These are phyloP conservation scores for Rostrohypoxylon terebratum DNA, from an alignment of 495 filamentous ascomycete genomes.

Conservation along the genomic window DNA sequence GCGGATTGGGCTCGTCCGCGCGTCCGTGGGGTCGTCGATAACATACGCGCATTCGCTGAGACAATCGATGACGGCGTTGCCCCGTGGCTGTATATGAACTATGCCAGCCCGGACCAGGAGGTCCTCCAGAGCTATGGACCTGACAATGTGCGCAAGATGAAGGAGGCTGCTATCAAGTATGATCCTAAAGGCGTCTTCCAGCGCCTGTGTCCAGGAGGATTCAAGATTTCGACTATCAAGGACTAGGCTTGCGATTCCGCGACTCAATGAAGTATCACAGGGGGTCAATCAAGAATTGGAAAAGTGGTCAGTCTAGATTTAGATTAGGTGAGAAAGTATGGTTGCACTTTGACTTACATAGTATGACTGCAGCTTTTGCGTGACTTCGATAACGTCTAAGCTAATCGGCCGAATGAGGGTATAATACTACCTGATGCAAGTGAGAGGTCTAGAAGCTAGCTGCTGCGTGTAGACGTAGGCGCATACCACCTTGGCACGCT, in stretches of 20 bases:
- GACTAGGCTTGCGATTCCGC: not conserved
- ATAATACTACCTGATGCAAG: too few relatives aligned
- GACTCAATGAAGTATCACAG: too few relatives aligned
- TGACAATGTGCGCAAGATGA: conserved; percentile 2
- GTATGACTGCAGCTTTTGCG: too few relatives aligned
- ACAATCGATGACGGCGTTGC: not conserved
- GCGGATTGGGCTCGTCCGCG: not conserved
- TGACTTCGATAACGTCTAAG: too few relatives aligned
- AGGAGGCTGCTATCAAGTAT: not conserved
- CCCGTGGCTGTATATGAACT: conserved; percentile 7
- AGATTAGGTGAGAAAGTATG: too few relatives aligned
- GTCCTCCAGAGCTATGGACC: not conserved
- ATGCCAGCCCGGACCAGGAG: not conserved
- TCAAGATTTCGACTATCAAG: conserved; percentile 10
- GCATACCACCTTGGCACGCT: too few relatives aligned
- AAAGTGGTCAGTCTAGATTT: too few relatives aligned
- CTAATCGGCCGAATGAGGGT: too few relatives aligned
- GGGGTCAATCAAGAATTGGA: too few relatives aligned
- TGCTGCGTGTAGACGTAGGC: too few relatives aligned
- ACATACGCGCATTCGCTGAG: not conserved
- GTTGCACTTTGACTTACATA: too few relatives aligned
- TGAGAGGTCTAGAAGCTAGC: too few relatives aligned
- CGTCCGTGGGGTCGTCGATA: not conserved
- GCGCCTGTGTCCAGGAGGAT: not conserved
- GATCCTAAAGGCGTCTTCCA: conserved; percentile 10